Base-by-base conservation (phyloP, 1,139 yeast genomes). In the Blastobotrys serpentis region DNA sequence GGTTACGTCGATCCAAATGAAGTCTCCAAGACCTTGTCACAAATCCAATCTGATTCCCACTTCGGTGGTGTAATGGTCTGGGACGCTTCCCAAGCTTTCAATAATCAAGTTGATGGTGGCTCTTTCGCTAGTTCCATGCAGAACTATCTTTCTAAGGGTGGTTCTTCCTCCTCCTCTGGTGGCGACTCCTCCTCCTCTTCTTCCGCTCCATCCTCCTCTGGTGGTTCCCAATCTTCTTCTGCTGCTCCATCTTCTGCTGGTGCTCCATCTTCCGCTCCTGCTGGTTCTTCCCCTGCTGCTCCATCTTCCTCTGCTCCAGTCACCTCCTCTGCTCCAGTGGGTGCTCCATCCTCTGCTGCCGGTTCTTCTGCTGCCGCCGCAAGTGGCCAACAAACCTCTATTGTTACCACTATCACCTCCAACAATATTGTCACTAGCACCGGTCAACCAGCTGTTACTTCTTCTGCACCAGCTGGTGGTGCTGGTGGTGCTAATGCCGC, bases 61-160 rank as follows among this genome's bases (percentile, higher is more conserved):
- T 86, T 89, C 61, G 96, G 95, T 55, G 97, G 97, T 64, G 77
- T 89, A 58, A 81, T 86, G 71, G 69, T 88, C 54, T 89, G 97
- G 97, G 96, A 89, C 68, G 96, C 95, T 47, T 84, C 94, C 47
- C 88, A 84, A 66, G 89, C 84, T 13, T 78, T 74, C 63, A 63
- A 74, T 17, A 87, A 86, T 63, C 44, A 49, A 14, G 65, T 62
- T 22, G 71, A 73, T 43, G 82, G 81, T 33, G 64, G 61, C 18
- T 70, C 69, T 48, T 79, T 67, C 61, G 78, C 71, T 33, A 67
- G 62, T 23, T 71, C 69, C 13, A 68, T 79, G 70, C 76, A 78
- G 61, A 56, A 59, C 30, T 56, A 69, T 43, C 57, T 74, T 45
- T 60, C 57, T 14, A 36, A 36, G 19, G 16, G 58, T 56, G 40